Evolutionary conservation across 177 flowering plant genomes (phyloP).

Genomic region (Tripterygium wilfordii): DNA sequence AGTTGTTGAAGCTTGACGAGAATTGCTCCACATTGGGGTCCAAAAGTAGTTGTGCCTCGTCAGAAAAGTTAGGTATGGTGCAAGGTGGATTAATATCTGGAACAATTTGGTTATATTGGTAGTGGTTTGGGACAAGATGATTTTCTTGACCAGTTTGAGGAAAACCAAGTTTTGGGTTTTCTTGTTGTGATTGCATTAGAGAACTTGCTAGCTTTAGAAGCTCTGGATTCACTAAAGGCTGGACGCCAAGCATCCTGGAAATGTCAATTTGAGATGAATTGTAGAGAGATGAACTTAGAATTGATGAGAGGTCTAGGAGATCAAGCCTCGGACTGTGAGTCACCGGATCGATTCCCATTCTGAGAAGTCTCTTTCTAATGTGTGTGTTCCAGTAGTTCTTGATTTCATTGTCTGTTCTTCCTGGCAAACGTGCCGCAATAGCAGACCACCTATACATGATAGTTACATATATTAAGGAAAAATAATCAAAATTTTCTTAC

Average conservation of each 20-base stretch:
- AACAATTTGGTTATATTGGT: constrained; percentile 3
- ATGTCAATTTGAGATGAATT: constrained; percentile 33
- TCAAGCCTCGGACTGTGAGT: constrained; percentile 56
- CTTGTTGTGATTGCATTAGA: constrained; percentile 23
- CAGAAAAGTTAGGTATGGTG: too few relatives aligned
- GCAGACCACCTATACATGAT: constrained; percentile 60
- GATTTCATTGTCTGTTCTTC: constrained; percentile 68
- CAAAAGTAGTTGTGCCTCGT: constrained; percentile 16
- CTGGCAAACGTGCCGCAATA: constrained; percentile 66
- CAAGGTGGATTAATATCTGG: constrained; percentile 7
- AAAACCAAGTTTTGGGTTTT: constrained; percentile 10
- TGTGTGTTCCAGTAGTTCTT: constrained; percentile 77
- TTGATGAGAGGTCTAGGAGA: constrained; percentile 51
- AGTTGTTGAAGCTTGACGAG: constrained; percentile 12
- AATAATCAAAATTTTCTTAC: neutral
- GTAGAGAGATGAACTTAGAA: constrained; percentile 33
- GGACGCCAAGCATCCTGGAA: constrained; percentile 32
- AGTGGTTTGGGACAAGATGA: constrained; percentile 11
- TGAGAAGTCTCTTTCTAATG: constrained; percentile 53
- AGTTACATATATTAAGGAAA: too few relatives aligned
- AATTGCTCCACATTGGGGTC: constrained; percentile 18
- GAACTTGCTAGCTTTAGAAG: constrained; percentile 38
- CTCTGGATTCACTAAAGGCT: constrained; percentile 42
- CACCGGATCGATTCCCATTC: constrained; percentile 69
- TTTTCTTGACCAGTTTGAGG: constrained; percentile 19